Base-by-base conservation (phyloP, 2,329 filamentous ascomycete species). In the Chaetomiaceae sp. region DNA sequence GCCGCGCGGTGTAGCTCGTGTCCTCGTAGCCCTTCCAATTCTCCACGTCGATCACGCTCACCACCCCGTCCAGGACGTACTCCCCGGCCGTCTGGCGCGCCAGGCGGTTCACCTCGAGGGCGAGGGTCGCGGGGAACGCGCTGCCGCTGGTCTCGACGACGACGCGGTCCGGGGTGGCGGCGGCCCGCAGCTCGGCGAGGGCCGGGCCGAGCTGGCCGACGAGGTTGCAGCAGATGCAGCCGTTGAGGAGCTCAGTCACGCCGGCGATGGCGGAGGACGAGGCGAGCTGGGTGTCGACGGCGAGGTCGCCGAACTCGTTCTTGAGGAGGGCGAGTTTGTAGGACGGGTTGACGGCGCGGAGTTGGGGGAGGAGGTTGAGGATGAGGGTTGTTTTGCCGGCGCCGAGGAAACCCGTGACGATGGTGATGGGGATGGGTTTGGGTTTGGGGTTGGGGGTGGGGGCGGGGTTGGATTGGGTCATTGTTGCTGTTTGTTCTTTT, bases 181-280 rank as follows among this genome's bases (percentile, higher is more conserved):
- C 69, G 21, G 73, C 69, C 46, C 81, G 80, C 36, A 99, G 83
- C 65, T 94, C 85, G 38, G 80, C 73, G 16, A 99, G 83, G 1
- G 92, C 91, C 43, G 87, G 84, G 55, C 83, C 82, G 7, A 99
- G 82, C 69, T 95, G 89, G 14, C 94, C 94, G 56, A 99, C 92
- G 23, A 97, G 86, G 68, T 97, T 97, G 75, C 94, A 99, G 80
- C 94, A 99, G 71, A 99, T 97, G 73, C 94, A 97, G 61, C 92
- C 94, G 69, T 96, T 95, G 49, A 99, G 85, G 1, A 99, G 80
- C 71, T 99, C 94, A 63, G 88, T 87, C 4, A 96, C 91, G 51
- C 90, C 92, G 1, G 89, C 86, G 61, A 99, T 90, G 58, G 91
- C 85, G 45, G 82, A 82, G 13, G 87, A 87, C 0, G 87, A 79